A percentile compares a stretch with the other conserved stretches of the same genome.
Evolutionary conservation across 2,329 filamentous ascomycete genomes (phyloP).

Genomic region (Gaeumannomyces sp.): DNA sequence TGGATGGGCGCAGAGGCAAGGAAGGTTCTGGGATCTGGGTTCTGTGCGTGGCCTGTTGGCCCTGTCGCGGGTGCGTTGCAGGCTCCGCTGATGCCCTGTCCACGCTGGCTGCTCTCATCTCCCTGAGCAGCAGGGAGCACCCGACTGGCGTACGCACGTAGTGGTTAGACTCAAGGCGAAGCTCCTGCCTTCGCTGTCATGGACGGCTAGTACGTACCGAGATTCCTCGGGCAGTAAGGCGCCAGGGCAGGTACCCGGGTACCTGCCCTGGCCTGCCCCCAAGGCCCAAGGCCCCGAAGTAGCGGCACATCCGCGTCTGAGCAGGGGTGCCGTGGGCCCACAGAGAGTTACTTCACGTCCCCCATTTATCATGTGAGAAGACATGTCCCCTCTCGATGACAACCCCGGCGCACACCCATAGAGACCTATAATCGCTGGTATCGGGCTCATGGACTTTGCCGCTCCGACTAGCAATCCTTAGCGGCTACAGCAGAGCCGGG

Average conservation of each 20-base stretch:
- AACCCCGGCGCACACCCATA: background rate
- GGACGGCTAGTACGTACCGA: background rate
- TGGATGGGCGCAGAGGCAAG: background rate
- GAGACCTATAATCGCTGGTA: background rate
- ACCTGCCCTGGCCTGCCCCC: background rate
- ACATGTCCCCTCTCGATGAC: background rate
- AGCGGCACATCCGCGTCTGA: background rate
- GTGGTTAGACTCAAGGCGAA: background rate
- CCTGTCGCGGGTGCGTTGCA: background rate
- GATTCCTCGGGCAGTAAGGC: background rate
- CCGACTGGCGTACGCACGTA: background rate
- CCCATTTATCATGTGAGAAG: background rate
- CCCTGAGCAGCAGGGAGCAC: too few relatives aligned
- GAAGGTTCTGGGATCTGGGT: background rate
- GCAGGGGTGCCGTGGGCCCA: background rate
- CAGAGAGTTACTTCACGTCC: background rate
- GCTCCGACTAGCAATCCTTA: background rate
- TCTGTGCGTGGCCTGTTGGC: background rate
- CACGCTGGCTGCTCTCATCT: background rate
- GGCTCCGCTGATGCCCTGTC: background rate
- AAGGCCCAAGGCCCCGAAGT: background rate
- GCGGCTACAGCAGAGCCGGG: too few relatives aligned
- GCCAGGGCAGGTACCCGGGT: background rate
- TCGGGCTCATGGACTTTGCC: background rate
- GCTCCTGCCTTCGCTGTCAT: background rate